Evolutionary conservation across 1,139 yeast species (phyloP), one percentile per base, ranked within the genome.

Genomic region (Taphrina betulina): DNA sequence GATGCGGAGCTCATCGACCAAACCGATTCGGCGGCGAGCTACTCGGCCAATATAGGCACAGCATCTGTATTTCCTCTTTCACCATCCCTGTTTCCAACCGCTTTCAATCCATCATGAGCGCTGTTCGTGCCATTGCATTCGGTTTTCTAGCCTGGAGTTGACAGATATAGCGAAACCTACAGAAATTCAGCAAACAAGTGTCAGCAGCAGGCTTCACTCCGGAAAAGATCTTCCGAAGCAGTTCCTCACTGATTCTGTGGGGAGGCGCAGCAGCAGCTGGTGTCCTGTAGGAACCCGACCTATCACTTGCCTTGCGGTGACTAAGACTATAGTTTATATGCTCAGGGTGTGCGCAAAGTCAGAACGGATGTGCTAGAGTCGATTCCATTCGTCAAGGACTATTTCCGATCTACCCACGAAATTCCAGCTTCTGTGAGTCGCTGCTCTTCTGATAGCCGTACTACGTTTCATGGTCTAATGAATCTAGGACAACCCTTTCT

Each of bases 201-300:
- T 36, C 31, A 40, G 54, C 54, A 22, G 43, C 34, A 22, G 54
- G 54, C n/a, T 50, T 35, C 46, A 50, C 54, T 7, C 40, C 54
- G 26, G 54, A 50, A 22, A 50, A 50, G 46, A 16, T 50, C 24
- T 29, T 50, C 19, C 46, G 54, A 14, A 46, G 37, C 5, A 24
- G 36, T 23, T 42, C 54, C 5, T 50, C 54, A n/a, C 34, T 50
- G 33, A 42, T 50, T 7, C 46, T 50, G 12, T 50, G 54, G 54
- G 54, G 54, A 19, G 54, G 54, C 29, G 54, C 54, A 2, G 54
- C 54, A 3, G 54, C 46, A 14, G 54, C 46, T 8, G 54, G 54
- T 3, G 54, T 43, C 16, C 19, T 43, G 54, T 50, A 22, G 16
- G 46, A 10, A 16, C 5, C 38, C 2, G n/a, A 3, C 19, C 35